phyloP scores from a whole-genome alignment of 2,329 filamentous ascomycete species.

The Claviceps cyperi region DNA sequence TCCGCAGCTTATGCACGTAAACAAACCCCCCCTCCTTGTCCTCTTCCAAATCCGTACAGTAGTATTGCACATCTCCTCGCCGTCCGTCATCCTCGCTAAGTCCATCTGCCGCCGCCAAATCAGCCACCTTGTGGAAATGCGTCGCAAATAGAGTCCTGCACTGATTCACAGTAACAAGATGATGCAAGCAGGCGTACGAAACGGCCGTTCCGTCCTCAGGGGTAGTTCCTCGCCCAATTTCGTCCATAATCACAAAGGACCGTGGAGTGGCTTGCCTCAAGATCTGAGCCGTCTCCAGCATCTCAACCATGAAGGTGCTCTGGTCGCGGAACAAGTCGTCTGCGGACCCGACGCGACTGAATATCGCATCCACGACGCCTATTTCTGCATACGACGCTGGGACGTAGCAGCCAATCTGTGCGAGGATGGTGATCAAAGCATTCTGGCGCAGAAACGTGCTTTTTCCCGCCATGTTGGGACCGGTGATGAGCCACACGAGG shows the following conservation, averaged over 20 bases:
- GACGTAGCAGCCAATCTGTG: constrained; percentile 85
- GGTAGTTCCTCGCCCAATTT: constrained; percentile 88
- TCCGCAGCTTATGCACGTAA: constrained; percentile 70
- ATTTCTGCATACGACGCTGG: constrained; percentile 76
- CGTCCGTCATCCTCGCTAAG: constrained; percentile 20
- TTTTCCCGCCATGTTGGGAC: constrained; percentile 98
- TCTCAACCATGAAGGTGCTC: constrained; percentile 98
- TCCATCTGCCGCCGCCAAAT: constrained; percentile 48
- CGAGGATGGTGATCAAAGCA: constrained; percentile 83
- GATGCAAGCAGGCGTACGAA: constrained; percentile 74
- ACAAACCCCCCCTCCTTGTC: constrained; percentile 57
- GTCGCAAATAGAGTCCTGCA: constrained; percentile 84
- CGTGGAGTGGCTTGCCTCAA: constrained; percentile 68
- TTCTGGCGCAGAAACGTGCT: constrained; percentile 93
- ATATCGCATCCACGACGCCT: constrained; percentile 89
- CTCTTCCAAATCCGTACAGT: constrained; percentile 83
- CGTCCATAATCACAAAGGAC: constrained; percentile 96
- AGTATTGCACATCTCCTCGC: constrained; percentile 45
- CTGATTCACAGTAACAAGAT: constrained; percentile 63
- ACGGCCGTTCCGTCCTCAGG: constrained; percentile 85
- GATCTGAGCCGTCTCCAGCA: constrained; percentile 91
- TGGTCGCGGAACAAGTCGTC: constrained; percentile 92
- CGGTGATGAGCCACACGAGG: constrained; percentile 52
- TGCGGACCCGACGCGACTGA: constrained; percentile 82
- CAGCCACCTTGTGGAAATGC: constrained; percentile 77